These are phyloP conservation scores for Beauveria scarabaeidicola DNA, from an alignment of 2,329 filamentous ascomycete species.

Conservation along the genomic window DNA sequence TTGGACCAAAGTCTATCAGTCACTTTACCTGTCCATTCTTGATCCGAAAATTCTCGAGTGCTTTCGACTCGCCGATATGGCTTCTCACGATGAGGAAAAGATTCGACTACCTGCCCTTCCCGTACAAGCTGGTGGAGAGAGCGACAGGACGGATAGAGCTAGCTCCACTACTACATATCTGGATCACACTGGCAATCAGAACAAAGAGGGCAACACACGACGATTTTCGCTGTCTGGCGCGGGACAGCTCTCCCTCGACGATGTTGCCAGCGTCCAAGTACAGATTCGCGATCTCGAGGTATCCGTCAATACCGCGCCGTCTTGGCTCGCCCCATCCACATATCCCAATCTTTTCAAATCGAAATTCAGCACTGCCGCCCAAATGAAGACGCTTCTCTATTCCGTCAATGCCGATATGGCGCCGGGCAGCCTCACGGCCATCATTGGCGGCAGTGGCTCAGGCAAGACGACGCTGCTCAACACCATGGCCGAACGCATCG, in stretches of 20 bases:
- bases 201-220: slow-evolving; percentile 11
- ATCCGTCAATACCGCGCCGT: slow-evolving; percentile 50
- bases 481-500: slow-evolving; percentile 60
- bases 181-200: slow-evolving; percentile 6
- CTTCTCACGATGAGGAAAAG: neutral
- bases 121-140: neutral
- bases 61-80: neutral
- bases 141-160: slow-evolving; percentile 16
- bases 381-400: slow-evolving; percentile 48
- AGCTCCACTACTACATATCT: slow-evolving; percentile 17
- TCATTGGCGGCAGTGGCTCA: slow-evolving; percentile 65
- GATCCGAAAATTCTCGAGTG: neutral
- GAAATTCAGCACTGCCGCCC: slow-evolving; percentile 28
- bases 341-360: slow-evolving; percentile 33
- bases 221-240: slow-evolving; percentile 25
- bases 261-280: slow-evolving; percentile 48
- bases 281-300: slow-evolving; percentile 46
- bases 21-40: no score
- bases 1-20: neutral
- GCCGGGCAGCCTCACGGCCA: slow-evolving; percentile 62
- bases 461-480: slow-evolving; percentile 68
- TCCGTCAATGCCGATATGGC: slow-evolving; percentile 56
- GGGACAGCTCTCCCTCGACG: slow-evolving; percentile 35
- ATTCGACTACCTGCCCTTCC: neutral
- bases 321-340: slow-evolving; percentile 39